Percentiles rank a stretch among this genome's conserved stretches.
Conservation (phyloP, 495 filamentous ascomycete genomes). For the Arthonia radiata region DNA sequence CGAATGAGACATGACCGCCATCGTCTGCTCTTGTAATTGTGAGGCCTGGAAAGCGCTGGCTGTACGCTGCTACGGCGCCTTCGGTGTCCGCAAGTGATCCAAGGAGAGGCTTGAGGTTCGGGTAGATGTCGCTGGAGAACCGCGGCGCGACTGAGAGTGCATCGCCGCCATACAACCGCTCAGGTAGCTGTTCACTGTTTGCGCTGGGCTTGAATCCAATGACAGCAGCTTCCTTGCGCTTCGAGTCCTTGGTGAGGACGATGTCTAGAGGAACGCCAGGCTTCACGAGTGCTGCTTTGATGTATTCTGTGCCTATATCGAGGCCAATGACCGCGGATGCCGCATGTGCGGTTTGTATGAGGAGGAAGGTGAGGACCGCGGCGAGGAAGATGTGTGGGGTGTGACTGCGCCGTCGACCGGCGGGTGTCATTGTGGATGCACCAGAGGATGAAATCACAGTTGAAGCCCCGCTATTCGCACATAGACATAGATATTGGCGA, state of each 20-base stretch:
- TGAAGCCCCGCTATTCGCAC: too few species aligned
- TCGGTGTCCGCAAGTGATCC: conserved; percentile 31
- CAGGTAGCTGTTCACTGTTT: conserved; percentile 42
- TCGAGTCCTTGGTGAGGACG: conserved; percentile 93
- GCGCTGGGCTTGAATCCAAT: conserved; percentile 73
- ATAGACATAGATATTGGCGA: too few species aligned
- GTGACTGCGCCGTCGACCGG: conserved; percentile 19
- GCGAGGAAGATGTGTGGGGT: conserved; percentile 16
- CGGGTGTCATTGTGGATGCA: conserved; percentile 28
- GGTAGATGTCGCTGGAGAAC: conserved; percentile 81
- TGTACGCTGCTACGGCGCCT: conserved; percentile 40
- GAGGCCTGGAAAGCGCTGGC: conserved; percentile 44
- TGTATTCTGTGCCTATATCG: conserved; percentile 88
- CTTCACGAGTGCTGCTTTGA: conserved; percentile 92
- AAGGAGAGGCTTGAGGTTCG: conserved; percentile 70
- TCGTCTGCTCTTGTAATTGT: conserved; percentile 26
- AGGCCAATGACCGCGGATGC: conserved; percentile 66
- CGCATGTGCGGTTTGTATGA: conserved; percentile 26
- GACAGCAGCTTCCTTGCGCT: conserved; percentile 79
- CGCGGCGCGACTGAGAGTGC: conserved; percentile 66
- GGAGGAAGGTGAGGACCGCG: conserved; percentile 30
- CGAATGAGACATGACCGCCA: conserved; percentile 48
- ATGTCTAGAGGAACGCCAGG: conserved; percentile 96
- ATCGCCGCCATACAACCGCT: conserved; percentile 77
- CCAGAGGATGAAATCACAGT: too few species aligned